A percentile compares a stretch with the other conserved stretches of the same genome.
Conservation (phyloP, 345 rosid species). For the Brassica nigra region DNA sequence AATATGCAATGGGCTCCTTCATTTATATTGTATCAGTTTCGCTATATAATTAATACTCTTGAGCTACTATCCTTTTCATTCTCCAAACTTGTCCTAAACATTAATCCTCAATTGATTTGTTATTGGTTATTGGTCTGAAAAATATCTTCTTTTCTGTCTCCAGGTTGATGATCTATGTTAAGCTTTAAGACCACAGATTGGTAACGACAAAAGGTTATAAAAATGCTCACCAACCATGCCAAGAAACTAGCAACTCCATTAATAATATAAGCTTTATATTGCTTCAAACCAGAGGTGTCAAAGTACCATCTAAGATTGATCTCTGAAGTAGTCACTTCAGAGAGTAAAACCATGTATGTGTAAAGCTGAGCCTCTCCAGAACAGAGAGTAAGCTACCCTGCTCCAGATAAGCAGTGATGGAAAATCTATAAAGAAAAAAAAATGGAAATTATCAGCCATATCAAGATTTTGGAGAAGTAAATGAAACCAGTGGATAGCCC, state of each 20-base stretch:
- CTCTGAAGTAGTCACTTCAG: constrained; percentile 88
- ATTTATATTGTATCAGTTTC: no score
- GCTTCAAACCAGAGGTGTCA: constrained; percentile 80
- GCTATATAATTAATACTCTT: no score
- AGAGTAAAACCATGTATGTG: constrained; percentile 78
- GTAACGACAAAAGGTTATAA: no score
- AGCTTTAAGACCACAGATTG: no score
- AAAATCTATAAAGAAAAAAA: constrained; percentile 52
- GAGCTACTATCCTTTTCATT: no score
- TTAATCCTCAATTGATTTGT: no score
- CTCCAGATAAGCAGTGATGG: constrained; percentile 72
- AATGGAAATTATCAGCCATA: background rate
- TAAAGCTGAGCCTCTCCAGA: constrained; percentile 83
- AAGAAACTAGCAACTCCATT: constrained; percentile 76
- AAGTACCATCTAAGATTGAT: constrained; percentile 91
- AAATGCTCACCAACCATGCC: constrained; percentile 72
- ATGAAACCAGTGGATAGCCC: no score
- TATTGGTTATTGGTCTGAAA: no score
- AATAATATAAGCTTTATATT: constrained; percentile 63
- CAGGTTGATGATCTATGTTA: no score
- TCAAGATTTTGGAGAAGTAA: background rate
- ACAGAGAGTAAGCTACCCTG: constrained; percentile 74
- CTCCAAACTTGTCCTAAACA: no score
- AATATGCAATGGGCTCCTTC: no score
- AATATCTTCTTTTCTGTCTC: no score